phyloP scores from a whole-genome alignment of 805 yeast genomes.

The Wickerhamiella parazyma region DNA sequence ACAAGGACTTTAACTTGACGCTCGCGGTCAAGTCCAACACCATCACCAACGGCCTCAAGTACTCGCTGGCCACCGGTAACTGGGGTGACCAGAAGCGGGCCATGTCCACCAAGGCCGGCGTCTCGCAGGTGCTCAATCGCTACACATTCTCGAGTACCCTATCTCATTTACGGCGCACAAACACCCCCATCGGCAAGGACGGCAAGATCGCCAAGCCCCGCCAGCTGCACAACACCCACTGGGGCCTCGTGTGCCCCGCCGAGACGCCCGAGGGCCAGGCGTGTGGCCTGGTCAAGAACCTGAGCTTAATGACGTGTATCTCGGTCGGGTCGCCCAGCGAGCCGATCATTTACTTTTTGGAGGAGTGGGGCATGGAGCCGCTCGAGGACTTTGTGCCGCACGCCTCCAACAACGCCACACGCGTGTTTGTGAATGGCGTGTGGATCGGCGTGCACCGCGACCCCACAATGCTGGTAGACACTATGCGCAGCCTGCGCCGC shows the following conservation, averaged over 20 bases:
- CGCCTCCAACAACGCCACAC: conserved; percentile 77
- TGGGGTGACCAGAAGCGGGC: conserved; percentile 99
- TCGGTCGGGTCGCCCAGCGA: conserved; percentile 97
- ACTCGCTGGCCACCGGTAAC: conserved; percentile 97
- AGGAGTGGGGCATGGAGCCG: conserved; percentile 99
- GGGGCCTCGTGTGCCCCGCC: conserved; percentile 99
- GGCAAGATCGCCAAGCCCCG: conserved; percentile 98
- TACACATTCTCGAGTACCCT: conserved; percentile 97
- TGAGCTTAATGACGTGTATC: conserved; percentile 92
- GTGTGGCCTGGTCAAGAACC: conserved; percentile 95
- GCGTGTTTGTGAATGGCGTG: conserved; percentile 95
- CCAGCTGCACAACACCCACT: conserved; percentile 96
- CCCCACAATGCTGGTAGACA: conserved; percentile 81
- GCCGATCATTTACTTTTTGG: conserved; percentile 81
- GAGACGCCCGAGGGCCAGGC: conserved; percentile 99
- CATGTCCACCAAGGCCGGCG: conserved; percentile 98
- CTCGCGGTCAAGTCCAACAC: conserved; percentile 95
- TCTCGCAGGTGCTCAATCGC: conserved; percentile 93
- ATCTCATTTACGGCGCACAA: conserved; percentile 97
- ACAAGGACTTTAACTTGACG: conserved; percentile 90
- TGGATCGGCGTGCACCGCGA: conserved; percentile 99
- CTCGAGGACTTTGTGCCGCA: conserved; percentile 91
- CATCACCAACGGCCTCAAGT: conserved; percentile 91
- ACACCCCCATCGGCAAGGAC: conserved; percentile 98
- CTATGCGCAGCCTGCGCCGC: conserved; percentile 84